Conservation (phyloP, 495 filamentous ascomycete species). For the Jackrogersella multiformis region DNA sequence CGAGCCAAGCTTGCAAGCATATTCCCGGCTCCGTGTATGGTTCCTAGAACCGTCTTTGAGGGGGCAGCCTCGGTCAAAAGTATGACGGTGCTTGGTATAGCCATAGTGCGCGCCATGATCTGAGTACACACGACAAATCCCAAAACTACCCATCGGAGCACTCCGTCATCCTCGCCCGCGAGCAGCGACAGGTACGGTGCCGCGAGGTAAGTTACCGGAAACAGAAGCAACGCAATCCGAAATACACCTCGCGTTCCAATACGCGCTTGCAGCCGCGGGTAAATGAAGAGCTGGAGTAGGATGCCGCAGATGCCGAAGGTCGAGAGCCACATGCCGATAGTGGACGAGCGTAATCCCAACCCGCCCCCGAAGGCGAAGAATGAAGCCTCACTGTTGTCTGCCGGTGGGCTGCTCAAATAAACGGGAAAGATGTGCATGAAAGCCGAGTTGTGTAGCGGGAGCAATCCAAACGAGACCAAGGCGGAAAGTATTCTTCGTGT, state of each 20-base stretch:
- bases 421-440: constrained; percentile 80
- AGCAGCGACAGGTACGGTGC: constrained; percentile 74
- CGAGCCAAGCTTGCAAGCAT: constrained; percentile 67
- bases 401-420: constrained; percentile 72
- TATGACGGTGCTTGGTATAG: constrained; percentile 72
- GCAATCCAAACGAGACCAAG: constrained; percentile 69
- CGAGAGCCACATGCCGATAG: constrained; percentile 74
- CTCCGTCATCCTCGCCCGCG: constrained; percentile 48
- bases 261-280: constrained; percentile 66
- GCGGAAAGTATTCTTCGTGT: constrained; percentile 69
- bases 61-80: constrained; percentile 76
- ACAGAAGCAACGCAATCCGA: constrained; percentile 66
- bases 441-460: constrained; percentile 77
- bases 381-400: constrained; percentile 55
- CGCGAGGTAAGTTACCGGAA: constrained; percentile 71
- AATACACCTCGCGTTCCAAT: constrained; percentile 72
- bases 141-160: constrained; percentile 61
- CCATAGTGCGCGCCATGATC: constrained; percentile 76
- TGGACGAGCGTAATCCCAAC: constrained; percentile 71
- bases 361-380: constrained; percentile 77
- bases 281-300: constrained; percentile 73
- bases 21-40: constrained; percentile 74
- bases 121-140: constrained; percentile 70
- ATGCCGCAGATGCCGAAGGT: constrained; percentile 76
- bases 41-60: constrained; percentile 68